phyloP scores from a whole-genome alignment of 257 asterid genomes.

The Penstemon barbatus region DNA sequence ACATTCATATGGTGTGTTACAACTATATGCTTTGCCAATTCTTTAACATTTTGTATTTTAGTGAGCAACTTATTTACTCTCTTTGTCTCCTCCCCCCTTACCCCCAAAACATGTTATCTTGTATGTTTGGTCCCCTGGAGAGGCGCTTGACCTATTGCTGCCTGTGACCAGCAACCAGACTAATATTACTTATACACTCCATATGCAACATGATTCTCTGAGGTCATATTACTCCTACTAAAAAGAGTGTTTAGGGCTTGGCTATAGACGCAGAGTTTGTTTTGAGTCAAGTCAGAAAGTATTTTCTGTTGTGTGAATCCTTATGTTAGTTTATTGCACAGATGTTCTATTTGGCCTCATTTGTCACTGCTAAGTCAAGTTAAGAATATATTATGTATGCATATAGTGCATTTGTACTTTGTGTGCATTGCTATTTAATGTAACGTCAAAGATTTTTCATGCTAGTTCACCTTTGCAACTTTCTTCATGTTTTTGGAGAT shows the following conservation, averaged over 20 bases:
- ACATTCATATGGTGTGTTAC: too few species aligned
- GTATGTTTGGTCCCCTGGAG: neutral
- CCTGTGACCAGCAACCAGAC: neutral
- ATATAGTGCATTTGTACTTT: neutral
- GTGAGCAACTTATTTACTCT: neutral
- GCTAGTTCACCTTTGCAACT: neutral
- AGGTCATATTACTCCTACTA: too few species aligned
- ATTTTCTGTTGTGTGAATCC: neutral
- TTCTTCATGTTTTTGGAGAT: neutral
- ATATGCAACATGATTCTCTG: too few species aligned
- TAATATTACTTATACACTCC: neutral
- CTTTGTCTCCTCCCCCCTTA: neutral
- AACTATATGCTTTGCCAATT: neutral
- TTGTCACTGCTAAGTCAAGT: neutral
- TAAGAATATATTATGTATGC: neutral
- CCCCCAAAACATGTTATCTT: too few species aligned
- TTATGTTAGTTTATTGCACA: neutral
- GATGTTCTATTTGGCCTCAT: neutral
- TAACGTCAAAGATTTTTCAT: neutral
- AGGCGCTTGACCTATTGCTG: slow-evolving; percentile 6
- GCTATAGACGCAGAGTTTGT: neutral
- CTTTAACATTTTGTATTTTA: neutral
- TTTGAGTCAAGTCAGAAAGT: neutral
- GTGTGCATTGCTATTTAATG: neutral
- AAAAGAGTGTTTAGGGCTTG: neutral